Percentiles rank a stretch among this genome's conserved stretches.
These are phyloP conservation scores for Naganishia cerealis DNA, from an alignment of 1,284 basidiomycete species.

Conservation along the genomic window DNA sequence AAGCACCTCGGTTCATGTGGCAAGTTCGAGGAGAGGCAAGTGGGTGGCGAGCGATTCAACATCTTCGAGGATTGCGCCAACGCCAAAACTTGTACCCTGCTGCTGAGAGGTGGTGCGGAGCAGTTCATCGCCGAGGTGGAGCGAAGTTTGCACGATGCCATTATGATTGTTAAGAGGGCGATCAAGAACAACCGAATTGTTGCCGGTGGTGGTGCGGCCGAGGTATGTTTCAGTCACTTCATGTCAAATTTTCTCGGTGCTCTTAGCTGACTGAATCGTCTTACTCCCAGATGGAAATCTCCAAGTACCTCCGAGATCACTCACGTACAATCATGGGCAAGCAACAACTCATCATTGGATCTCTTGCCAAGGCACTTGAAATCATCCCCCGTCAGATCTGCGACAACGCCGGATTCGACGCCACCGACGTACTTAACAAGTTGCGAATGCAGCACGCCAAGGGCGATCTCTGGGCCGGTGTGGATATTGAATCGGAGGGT, in stretches of 20 bases:
- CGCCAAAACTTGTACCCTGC: slow-evolving; percentile 96
- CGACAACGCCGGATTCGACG: slow-evolving; percentile 97
- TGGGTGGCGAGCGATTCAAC: slow-evolving; percentile 97
- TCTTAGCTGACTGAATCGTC: neutral
- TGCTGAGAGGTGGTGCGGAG: slow-evolving; percentile 94
- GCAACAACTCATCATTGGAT: slow-evolving; percentile 89
- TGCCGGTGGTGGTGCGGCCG: slow-evolving; percentile 94
- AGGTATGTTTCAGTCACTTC: slow-evolving; percentile 60
- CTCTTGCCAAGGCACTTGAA: slow-evolving; percentile 95
- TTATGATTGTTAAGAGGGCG: slow-evolving; percentile 98
- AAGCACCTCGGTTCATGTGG: slow-evolving; percentile 93
- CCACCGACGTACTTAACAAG: slow-evolving; percentile 95
- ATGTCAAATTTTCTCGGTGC: neutral
- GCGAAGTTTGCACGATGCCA: slow-evolving; percentile 93
- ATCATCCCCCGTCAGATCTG: slow-evolving; percentile 97
- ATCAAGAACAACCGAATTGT: slow-evolving; percentile 94
- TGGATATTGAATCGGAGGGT: slow-evolving; percentile 91
- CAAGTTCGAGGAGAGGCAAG: slow-evolving; percentile 88
- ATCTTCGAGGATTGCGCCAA: slow-evolving; percentile 89
- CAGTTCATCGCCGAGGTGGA: slow-evolving; percentile 99
- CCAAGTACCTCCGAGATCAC: slow-evolving; percentile 84
- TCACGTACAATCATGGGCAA: slow-evolving; percentile 93
- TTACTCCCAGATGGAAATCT: slow-evolving; percentile 86
- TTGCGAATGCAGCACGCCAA: slow-evolving; percentile 93
- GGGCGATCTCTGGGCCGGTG: slow-evolving; percentile 83